Evolutionary conservation across 2,329 filamentous ascomycete genomes (phyloP), one percentile per base, ranked within the genome.

Genomic region (Trichophyton rubrum): DNA sequence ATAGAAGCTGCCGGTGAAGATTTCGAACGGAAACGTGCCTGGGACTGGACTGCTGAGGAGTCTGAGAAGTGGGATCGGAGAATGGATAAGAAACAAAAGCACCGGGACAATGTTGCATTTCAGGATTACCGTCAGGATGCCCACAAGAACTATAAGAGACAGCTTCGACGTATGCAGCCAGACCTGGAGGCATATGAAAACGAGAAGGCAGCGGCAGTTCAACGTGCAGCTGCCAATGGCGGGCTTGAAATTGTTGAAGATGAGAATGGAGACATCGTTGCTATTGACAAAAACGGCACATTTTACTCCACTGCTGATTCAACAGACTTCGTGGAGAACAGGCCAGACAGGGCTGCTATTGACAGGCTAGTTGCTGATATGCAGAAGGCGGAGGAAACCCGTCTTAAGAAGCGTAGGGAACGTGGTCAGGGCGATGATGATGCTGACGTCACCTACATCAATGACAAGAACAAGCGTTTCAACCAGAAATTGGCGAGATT

Each of bases 381-480:
- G 69, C 83, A 85, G 70, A 91, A 92, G 77, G 90, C 91, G 1
- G 93, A 99, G 75, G 90, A 95, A 68, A 82, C 85, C 59, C 81
- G 90, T 58, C 71, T 95, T 69, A 95, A 91, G 81, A 95, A 95
- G 79, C 82, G 90, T 68, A 85, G 83, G 72, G 89, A 95, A 66
- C 82, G 90, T 59, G 85, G 88, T 72, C 83, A 85, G 71, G 87
- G 86, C 64, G 90, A 91, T 62, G 90, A 95, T 64, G 88, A 91
- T 56, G 87, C 85, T 30, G 93, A 99, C 74, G 88, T 97, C 68
- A 97, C 92, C 6, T 97, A 96, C 76, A 99, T 99, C 82, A 99
- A 99, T 77, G 90, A 96, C 77, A 96, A 99, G 86, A 99, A 99
- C 81, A 97, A 97, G 81, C 90, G 96, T 80, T 99, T 99, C 79